These are phyloP conservation scores for Coprinopsis marcescibilis DNA, from an alignment of 768 basidiomycete species.

Conservation along the genomic window DNA sequence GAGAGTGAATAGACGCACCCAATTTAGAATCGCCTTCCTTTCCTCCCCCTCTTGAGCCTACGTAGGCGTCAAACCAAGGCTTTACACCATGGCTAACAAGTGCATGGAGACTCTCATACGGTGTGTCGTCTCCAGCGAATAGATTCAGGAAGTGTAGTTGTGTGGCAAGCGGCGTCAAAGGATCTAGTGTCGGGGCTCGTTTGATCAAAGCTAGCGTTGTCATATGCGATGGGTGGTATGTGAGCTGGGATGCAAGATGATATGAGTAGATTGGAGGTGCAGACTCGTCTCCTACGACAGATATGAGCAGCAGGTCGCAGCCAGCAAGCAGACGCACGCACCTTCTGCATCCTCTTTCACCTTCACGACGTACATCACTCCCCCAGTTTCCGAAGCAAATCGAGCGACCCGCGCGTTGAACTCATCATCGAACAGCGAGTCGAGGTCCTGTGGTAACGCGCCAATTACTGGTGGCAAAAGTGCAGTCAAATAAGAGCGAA, in stretches of 20 bases:
- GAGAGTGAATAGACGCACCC: too few relatives aligned
- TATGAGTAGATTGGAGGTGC: slow-evolving; percentile 58
- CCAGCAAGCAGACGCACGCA: slow-evolving; percentile 23
- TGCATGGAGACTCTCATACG: slow-evolving; percentile 93
- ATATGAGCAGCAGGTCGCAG: slow-evolving; percentile 8
- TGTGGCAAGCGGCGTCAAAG: slow-evolving; percentile 67
- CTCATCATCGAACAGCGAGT: slow-evolving; percentile 61
- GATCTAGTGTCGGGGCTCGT: slow-evolving; percentile 77
- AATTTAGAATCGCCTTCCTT: slow-evolving; percentile 80
- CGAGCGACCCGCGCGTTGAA: slow-evolving; percentile 72
- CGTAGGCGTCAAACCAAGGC: slow-evolving; percentile 98
- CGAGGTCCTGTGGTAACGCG: slow-evolving; percentile 58
- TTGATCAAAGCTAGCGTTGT: slow-evolving; percentile 95
- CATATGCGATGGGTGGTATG: slow-evolving; percentile 73
- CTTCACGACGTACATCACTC: slow-evolving; percentile 80
- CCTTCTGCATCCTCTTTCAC: slow-evolving; percentile 70
- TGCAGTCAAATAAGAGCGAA: slow-evolving; percentile 63
- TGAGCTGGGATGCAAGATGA: slow-evolving; percentile 63
- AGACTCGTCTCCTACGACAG: slow-evolving; percentile 56
- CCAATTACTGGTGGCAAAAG: slow-evolving; percentile 81
- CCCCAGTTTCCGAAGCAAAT: slow-evolving; percentile 72
- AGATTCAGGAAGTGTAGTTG: slow-evolving; percentile 93
- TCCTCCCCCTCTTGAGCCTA: slow-evolving; percentile 70
- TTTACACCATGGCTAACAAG: slow-evolving; percentile 94
- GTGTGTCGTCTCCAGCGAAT: slow-evolving; percentile 82